Evolutionary conservation across 805 yeast species (phyloP), one percentile per base, ranked within the genome.

Genomic region (Crinitomyces ghanaensis): DNA sequence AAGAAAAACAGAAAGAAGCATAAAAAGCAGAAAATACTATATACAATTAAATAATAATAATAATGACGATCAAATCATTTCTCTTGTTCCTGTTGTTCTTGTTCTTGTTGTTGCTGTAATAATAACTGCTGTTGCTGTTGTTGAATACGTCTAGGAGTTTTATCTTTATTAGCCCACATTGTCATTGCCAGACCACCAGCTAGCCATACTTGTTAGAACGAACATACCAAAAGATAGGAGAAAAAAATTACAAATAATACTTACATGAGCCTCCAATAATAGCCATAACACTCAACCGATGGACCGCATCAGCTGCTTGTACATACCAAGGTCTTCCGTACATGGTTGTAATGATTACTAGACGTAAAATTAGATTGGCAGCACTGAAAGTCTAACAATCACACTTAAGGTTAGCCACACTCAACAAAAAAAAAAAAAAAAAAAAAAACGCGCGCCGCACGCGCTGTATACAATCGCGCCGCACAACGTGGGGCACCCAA

Each of bases 281-380:
- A 3, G 78, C 67, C 15, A 78, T 51, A 28, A 79, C 85, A 0
- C 83, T 74, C 38, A 77, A 54, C 59, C 88, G 76, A 56, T 79
- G 88, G 18, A 67, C 68, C 26, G 78, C 68, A 54, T 79, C 88
- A 2, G 82, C 71, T 3, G 70, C 73, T 54, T 72, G 75, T 2
- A 78, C 73, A 53, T 78, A 78, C 88, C 88, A 79, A 30, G 86
- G 81, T 51, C 63, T 47, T 24, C 54, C 40, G 34, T 36, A 34
- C 38, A 37, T 31, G 25, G 13, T 15, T n/a, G n/a, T n/a, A n/a
- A n/a, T n/a, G n/a, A n/a, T n/a, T n/a, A n/a, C n/a, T n/a, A n/a
- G n/a, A n/a, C n/a, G n/a, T n/a, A n/a, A n/a, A n/a, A n/a, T n/a
- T n/a, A n/a, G n/a, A n/a, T n/a, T n/a, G n/a, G n/a, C n/a, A n/a